Conservation (phyloP, 2,329 filamentous ascomycete species). For the Aspergillus terreus region DNA sequence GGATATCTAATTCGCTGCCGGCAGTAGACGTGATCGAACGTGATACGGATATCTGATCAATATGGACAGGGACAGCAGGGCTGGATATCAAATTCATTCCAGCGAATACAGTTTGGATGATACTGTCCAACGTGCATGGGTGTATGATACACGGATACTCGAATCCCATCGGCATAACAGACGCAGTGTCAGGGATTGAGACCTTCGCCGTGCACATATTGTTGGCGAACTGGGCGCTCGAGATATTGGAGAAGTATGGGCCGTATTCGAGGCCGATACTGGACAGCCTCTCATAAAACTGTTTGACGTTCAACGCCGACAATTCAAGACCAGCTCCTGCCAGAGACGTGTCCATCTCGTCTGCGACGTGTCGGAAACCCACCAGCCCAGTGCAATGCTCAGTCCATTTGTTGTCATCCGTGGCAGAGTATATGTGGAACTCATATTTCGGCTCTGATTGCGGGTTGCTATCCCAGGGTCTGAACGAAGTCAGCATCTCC, state of each 20-base stretch:
- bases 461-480: neutral
- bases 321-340: neutral
- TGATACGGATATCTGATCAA: slow-evolving; percentile 19
- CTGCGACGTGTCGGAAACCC: neutral
- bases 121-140: slow-evolving; percentile 28
- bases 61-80: slow-evolving; percentile 19
- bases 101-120: slow-evolving; percentile 28
- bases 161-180: slow-evolving; percentile 25
- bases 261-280: slow-evolving; percentile 27
- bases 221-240: slow-evolving; percentile 9
- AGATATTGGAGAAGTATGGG: slow-evolving; percentile 22
- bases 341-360: neutral
- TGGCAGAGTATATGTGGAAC: slow-evolving; percentile 21
- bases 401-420: slow-evolving; percentile 20
- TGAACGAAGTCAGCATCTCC: slow-evolving; percentile 16
- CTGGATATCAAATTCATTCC: slow-evolving; percentile 9
- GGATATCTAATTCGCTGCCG: slow-evolving; percentile 10
- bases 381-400: slow-evolving; percentile 22
- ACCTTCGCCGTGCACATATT: slow-evolving; percentile 18
- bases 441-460: neutral
- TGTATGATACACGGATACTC: slow-evolving; percentile 26
- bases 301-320: slow-evolving; percentile 14
- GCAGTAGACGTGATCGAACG: neutral
- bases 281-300: slow-evolving; percentile 24
- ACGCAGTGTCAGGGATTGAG: slow-evolving; percentile 22